Conservation (phyloP, 23 red algal species). For the Cyanidioschyzon merolae region DNA sequence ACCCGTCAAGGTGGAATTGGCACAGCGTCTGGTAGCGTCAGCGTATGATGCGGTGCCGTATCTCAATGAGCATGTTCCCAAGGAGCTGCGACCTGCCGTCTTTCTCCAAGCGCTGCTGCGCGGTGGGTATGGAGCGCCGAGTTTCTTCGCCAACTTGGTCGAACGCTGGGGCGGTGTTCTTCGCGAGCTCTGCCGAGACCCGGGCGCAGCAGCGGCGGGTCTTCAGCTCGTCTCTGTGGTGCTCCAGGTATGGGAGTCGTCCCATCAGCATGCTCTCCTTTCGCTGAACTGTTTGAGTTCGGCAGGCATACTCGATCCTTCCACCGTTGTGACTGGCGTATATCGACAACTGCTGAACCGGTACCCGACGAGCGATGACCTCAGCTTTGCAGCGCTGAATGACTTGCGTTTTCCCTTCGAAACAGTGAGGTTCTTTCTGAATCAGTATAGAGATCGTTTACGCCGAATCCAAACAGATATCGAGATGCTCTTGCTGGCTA, state of each 20-base stretch:
- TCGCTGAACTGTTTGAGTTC: neutral
- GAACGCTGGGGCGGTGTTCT: neutral
- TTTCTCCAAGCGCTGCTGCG: neutral
- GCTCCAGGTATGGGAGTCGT: neutral
- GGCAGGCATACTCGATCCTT: neutral
- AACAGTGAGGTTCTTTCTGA: neutral
- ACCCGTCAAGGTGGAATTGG: neutral
- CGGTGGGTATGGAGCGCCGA: neutral
- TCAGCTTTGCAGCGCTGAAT: neutral
- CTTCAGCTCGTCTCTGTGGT: neutral
- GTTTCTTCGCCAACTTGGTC: conserved; percentile 12
- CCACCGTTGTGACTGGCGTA: neutral
- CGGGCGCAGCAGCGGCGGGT: neutral
- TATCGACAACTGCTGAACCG: neutral
- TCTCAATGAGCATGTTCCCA: neutral
- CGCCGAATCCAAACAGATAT: neutral
- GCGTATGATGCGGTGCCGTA: neutral
- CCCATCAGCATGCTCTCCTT: neutral
- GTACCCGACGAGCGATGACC: neutral
- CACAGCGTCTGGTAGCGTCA: neutral
- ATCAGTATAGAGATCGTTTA: neutral
- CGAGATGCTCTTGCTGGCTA: neutral
- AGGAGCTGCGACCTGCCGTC: neutral
- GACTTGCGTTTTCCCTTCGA: conserved; percentile 16
- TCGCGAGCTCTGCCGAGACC: neutral